Conservation (phyloP, 2,329 filamentous ascomycete species). For the Herpotrichia juniperi region DNA sequence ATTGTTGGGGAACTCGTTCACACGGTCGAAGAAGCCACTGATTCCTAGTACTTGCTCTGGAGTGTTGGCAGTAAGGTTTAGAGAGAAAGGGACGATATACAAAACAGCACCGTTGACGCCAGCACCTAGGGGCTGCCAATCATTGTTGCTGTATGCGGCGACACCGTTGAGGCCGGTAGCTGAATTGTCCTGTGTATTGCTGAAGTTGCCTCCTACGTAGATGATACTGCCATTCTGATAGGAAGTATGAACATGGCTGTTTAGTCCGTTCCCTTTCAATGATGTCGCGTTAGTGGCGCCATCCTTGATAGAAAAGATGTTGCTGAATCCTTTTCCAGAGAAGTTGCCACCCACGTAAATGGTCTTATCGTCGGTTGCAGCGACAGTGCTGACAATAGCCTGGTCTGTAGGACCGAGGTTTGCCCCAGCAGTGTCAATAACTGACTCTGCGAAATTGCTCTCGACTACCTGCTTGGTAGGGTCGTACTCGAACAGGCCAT, state of each 20-base stretch:
- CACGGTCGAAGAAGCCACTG: constrained; percentile 77
- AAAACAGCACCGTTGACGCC: constrained; percentile 83
- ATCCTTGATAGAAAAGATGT: constrained; percentile 74
- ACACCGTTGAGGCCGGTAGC: constrained; percentile 74
- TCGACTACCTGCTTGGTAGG: constrained; percentile 66
- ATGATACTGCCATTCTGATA: constrained; percentile 65
- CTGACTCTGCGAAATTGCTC: constrained; percentile 71
- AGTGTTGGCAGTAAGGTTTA: constrained; percentile 75
- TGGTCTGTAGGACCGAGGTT: constrained; percentile 63
- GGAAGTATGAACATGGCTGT: constrained; percentile 77
- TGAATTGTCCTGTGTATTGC: constrained; percentile 68
- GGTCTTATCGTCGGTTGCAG: constrained; percentile 60
- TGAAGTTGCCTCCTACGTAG: constrained; percentile 87
- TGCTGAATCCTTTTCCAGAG: constrained; percentile 64
- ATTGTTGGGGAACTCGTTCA: constrained; percentile 71
- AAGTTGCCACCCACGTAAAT: constrained; percentile 87
- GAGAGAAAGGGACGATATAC: constrained; percentile 73
- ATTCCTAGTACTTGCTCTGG: constrained; percentile 79
- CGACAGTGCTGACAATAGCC: constrained; percentile 75
- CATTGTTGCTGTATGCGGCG: constrained; percentile 72
- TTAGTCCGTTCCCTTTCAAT: constrained; percentile 74
- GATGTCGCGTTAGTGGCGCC: constrained; percentile 64
- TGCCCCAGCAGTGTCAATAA: constrained; percentile 77
- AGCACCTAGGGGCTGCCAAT: constrained; percentile 80
- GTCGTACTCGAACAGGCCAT: constrained; percentile 89